Conservation (phyloP, 2,329 filamentous ascomycete genomes). For the Beauveria pseudobassiana region DNA sequence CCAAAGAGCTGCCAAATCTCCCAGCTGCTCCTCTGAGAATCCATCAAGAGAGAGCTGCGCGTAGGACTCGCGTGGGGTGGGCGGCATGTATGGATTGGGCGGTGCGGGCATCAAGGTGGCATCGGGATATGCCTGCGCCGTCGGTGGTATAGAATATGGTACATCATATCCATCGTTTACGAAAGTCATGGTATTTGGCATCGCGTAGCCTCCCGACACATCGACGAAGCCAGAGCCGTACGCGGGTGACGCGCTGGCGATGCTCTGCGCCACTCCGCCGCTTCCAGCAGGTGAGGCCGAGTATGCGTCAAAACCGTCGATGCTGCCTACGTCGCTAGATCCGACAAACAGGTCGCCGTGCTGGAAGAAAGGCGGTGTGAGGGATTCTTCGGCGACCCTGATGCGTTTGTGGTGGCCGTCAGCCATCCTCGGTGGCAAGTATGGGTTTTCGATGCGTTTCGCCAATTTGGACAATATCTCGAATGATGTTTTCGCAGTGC, state of each 20-base stretch:
- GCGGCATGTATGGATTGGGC: slow-evolving; percentile 12
- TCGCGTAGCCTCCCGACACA: background rate
- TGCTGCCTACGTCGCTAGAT: slow-evolving; percentile 11
- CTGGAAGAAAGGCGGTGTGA: slow-evolving; percentile 11
- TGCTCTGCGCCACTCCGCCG: background rate
- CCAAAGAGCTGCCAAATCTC: slow-evolving; percentile 26
- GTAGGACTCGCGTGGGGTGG: slow-evolving; percentile 12
- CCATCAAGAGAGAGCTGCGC: slow-evolving; percentile 18
- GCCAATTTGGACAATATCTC: slow-evolving; percentile 24
- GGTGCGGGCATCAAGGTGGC: background rate
- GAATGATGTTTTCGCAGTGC: slow-evolving; percentile 25
- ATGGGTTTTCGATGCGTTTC: slow-evolving; percentile 14
- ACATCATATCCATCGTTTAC: background rate
- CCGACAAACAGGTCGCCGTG: background rate
- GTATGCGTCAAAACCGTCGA: background rate
- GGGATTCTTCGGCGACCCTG: slow-evolving; percentile 3
- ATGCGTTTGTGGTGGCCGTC: slow-evolving; percentile 12
- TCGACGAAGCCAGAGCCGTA: slow-evolving; percentile 1
- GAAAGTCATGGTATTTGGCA: background rate
- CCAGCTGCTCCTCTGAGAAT: slow-evolving; percentile 26
- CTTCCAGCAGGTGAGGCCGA: slow-evolving; percentile 3
- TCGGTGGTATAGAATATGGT: background rate
- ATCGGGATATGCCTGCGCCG: background rate
- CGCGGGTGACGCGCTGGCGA: background rate
- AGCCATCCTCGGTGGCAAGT: background rate